These are phyloP conservation scores for Bothriochloa decipiens DNA, from an alignment of 176 grass and related monocot species.

Conservation along the genomic window DNA sequence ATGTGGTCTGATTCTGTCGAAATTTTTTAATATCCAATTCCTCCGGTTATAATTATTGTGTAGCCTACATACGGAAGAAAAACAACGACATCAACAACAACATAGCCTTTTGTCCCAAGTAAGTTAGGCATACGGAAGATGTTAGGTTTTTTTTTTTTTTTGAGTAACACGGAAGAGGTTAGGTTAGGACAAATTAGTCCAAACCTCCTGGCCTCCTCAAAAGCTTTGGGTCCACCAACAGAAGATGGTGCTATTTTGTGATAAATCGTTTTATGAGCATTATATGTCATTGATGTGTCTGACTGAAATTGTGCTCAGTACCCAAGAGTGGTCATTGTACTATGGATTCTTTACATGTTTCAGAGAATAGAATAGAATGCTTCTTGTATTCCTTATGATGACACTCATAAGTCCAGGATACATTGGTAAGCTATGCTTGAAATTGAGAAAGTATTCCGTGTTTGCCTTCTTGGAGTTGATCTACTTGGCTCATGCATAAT, in stretches of 20 bases:
- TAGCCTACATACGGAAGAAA: too few relatives aligned
- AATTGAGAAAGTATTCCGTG: background rate
- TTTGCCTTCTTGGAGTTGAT: slow-evolving; percentile 1
- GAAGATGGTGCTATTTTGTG: background rate
- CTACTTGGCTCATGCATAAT: background rate
- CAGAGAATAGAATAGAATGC: background rate
- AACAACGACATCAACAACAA: too few relatives aligned
- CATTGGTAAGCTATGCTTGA: background rate
- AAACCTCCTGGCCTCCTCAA: background rate
- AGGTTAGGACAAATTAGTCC: too few relatives aligned
- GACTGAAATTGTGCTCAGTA: background rate
- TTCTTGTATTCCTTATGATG: background rate
- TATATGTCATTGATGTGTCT: background rate
- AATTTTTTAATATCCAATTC: too few relatives aligned
- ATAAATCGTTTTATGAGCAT: background rate
- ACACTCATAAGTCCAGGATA: background rate
- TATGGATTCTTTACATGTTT: background rate
- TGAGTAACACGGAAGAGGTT: too few relatives aligned
- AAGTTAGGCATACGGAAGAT: too few relatives aligned
- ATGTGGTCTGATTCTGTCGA: background rate
- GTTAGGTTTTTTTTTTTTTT: too few relatives aligned
- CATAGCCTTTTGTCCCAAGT: too few relatives aligned
- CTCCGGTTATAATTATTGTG: too few relatives aligned
- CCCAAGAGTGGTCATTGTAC: background rate
- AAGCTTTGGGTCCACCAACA: background rate